Evolutionary conservation across 2,329 filamentous ascomycete species (phyloP).

Genomic region (Eutypa lata): DNA sequence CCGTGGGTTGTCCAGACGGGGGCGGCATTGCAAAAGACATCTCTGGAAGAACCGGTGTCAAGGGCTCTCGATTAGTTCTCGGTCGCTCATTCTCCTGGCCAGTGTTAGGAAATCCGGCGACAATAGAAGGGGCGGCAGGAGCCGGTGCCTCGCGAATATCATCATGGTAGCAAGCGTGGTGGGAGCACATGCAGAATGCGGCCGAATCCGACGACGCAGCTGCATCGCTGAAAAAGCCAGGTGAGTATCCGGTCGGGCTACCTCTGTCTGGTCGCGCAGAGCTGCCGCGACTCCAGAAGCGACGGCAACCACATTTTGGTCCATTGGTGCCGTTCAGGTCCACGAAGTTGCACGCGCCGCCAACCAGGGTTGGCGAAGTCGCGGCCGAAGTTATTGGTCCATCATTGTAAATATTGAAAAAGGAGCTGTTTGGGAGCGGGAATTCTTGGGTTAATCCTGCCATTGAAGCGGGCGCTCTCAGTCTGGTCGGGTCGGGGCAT

Average conservation of each 20-base stretch:
- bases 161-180: conserved; percentile 62
- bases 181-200: conserved; percentile 60
- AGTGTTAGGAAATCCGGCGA: conserved; percentile 9
- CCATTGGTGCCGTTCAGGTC: conserved; percentile 52
- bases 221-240: conserved; percentile 18
- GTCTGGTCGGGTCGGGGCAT: conserved; percentile 23
- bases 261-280: conserved; percentile 28
- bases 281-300: conserved; percentile 53
- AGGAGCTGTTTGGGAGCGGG: conserved; percentile 39
- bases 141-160: conserved; percentile 33
- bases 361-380: conserved; percentile 38
- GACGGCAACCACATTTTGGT: conserved; percentile 56
- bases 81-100: conserved; percentile 54
- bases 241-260: conserved; percentile 20
- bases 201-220: conserved; percentile 34
- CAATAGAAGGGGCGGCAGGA: conserved; percentile 17
- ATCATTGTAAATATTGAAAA: conserved; percentile 57
- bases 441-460: conserved; percentile 48
- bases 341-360: conserved; percentile 56
- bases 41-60: conserved; percentile 48
- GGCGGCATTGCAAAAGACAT: conserved; percentile 39
- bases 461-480: conserved; percentile 43
- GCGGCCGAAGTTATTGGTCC: conserved; percentile 29
- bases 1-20: conserved; percentile 35
- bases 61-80: conserved; percentile 43